Evolutionary conservation across 495 filamentous ascomycete genomes (phyloP).

Genomic region (Penicillium chermesinum): DNA sequence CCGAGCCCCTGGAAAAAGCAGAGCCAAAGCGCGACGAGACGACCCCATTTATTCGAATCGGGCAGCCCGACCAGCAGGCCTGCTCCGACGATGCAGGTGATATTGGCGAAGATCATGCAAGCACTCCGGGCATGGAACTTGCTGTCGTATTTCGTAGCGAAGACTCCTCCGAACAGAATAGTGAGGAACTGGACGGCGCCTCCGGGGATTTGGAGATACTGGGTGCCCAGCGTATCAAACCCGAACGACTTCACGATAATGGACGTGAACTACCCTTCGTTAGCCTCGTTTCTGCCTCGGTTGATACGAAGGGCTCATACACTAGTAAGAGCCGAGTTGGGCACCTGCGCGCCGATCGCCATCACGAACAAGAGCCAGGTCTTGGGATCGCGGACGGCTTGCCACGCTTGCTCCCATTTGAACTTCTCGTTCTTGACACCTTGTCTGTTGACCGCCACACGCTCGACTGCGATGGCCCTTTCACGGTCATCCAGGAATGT

Average conservation of each 20-base stretch:
- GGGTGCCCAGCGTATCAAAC: slow-evolving; percentile 50
- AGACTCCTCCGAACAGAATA: slow-evolving; percentile 30
- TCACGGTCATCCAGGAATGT: slow-evolving; percentile 41
- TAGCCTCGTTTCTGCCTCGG: background rate
- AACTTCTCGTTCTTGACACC: slow-evolving; percentile 46
- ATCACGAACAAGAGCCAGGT: slow-evolving; percentile 43
- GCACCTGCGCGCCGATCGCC: slow-evolving; percentile 31
- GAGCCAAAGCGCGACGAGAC: slow-evolving; percentile 49
- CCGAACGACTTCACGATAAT: slow-evolving; percentile 50
- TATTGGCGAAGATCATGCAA: slow-evolving; percentile 37
- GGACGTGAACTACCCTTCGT: slow-evolving; percentile 30
- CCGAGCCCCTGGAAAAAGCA: slow-evolving; percentile 50
- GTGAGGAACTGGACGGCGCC: slow-evolving; percentile 39
- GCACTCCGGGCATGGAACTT: slow-evolving; percentile 28
- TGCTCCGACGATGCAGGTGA: slow-evolving; percentile 54
- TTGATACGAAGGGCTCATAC: slow-evolving; percentile 19
- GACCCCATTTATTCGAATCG: slow-evolving; percentile 47
- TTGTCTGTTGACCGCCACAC: slow-evolving; percentile 38
- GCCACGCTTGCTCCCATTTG: slow-evolving; percentile 45
- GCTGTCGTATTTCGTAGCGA: slow-evolving; percentile 35
- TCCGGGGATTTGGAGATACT: slow-evolving; percentile 50
- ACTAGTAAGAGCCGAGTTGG: slow-evolving; percentile 37
- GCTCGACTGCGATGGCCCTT: slow-evolving; percentile 38
- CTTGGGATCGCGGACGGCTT: slow-evolving; percentile 43
- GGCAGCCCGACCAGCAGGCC: slow-evolving; percentile 48